These are phyloP conservation scores for Sclerotinia glacialis DNA, from an alignment of 2,329 filamentous ascomycete species.

Conservation along the genomic window DNA sequence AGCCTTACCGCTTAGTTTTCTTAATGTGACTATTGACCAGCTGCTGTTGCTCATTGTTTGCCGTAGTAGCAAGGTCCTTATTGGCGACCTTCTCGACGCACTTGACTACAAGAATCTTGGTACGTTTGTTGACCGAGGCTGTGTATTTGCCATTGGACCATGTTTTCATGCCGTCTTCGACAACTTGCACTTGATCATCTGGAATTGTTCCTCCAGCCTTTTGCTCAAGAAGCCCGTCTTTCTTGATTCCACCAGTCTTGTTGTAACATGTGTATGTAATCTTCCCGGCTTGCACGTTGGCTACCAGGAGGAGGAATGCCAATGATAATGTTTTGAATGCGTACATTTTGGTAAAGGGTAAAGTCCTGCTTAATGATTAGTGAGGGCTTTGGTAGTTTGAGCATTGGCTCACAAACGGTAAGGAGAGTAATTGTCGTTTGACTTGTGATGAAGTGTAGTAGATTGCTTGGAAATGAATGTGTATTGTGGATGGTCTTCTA, in stretches of 20 bases:
- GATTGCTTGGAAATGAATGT: not conserved
- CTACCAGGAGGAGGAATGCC: not conserved
- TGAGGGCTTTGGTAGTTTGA: not conserved
- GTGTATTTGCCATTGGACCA: not conserved
- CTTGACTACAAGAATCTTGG: not conserved
- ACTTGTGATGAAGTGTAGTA: not conserved
- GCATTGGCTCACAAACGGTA: not conserved
- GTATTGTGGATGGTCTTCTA: not conserved
- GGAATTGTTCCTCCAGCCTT: not conserved
- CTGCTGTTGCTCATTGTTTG: not conserved
- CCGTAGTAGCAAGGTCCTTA: too few species aligned
- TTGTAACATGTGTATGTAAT: not conserved
- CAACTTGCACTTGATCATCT: not conserved
- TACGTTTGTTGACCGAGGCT: not conserved
- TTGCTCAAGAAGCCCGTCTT: not conserved
- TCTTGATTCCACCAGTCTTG: not conserved
- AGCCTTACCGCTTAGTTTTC: not conserved
- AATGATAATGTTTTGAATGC: constrained; percentile 2
- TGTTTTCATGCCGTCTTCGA: not conserved
- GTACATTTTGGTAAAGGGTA: not conserved
- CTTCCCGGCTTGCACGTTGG: not conserved
- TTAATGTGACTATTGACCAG: not conserved
- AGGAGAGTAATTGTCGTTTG: not conserved
- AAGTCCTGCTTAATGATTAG: not conserved
- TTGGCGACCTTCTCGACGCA: not conserved